These are phyloP conservation scores for Aspergillus alliaceus DNA, from an alignment of 2,329 filamentous ascomycete species.

Conservation along the genomic window DNA sequence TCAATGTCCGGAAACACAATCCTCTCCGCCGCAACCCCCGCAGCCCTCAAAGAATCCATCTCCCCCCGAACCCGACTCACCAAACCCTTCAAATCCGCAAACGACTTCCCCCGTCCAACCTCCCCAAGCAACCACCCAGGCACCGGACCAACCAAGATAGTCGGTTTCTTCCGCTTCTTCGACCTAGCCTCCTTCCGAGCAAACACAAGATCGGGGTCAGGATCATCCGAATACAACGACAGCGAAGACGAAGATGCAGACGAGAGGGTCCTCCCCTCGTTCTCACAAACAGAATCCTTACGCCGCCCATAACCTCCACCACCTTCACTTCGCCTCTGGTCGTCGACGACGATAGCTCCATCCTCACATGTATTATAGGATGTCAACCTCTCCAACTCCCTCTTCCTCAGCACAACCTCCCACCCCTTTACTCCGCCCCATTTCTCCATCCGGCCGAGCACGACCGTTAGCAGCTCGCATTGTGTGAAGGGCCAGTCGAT, in stretches of 20 bases:
- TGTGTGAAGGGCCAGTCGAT: conserved; percentile 62
- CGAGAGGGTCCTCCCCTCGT: too few relatives aligned
- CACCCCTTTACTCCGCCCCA: conserved; percentile 65
- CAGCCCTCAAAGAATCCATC: conserved; percentile 13
- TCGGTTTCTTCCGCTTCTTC: conserved; percentile 22
- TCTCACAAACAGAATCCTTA: too few relatives aligned
- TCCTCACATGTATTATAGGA: too few relatives aligned
- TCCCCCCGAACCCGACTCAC: conserved; percentile 24
- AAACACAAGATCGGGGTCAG: too few relatives aligned
- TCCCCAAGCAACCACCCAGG: conserved; percentile 33
- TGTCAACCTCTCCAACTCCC: conserved; percentile 46
- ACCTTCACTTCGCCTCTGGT: too few relatives aligned
- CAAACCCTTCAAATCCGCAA: conserved; percentile 30
- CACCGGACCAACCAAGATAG: conserved; percentile 30
- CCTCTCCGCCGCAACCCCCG: conserved; percentile 6
- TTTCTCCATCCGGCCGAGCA: conserved; percentile 61
- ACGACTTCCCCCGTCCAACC: conserved; percentile 26
- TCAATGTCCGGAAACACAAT: conserved; percentile 41
- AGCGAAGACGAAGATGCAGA: too few relatives aligned
- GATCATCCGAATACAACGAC: too few relatives aligned
- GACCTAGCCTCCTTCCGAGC: too few relatives aligned
- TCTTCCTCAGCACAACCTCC: conserved; percentile 63
- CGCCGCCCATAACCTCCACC: too few relatives aligned
- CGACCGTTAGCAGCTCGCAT: conserved; percentile 62
- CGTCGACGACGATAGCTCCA: too few relatives aligned